Evolutionary conservation across 1,139 yeast genomes (phyloP).

Genomic region (Blastobotrys illinoisensis): DNA sequence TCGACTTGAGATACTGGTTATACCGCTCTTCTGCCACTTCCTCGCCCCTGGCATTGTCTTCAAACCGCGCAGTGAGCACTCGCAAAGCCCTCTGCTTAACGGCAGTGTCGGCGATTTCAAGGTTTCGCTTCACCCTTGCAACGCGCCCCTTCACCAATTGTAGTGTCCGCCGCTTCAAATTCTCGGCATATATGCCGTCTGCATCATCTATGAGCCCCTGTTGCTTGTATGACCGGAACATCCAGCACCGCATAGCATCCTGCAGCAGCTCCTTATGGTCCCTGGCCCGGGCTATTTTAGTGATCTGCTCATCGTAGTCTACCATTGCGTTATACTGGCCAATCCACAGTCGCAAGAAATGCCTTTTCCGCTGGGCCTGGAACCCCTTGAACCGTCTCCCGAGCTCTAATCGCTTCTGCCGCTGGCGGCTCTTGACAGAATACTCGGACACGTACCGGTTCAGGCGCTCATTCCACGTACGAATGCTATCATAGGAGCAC

Average conservation of each 20-base stretch:
- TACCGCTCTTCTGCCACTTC: neutral
- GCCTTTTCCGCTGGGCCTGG: neutral
- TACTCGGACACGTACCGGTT: constrained; percentile 17
- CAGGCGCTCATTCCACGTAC: constrained; percentile 19
- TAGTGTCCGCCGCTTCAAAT: neutral
- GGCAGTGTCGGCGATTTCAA: neutral
- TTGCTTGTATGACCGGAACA: neutral
- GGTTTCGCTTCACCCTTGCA: neutral
- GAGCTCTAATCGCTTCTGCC: constrained; percentile 7
- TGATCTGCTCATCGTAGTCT: neutral
- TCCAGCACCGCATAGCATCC: neutral
- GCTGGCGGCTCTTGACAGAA: constrained; percentile 6
- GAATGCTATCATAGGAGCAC: constrained; percentile 15
- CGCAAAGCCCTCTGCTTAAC: neutral
- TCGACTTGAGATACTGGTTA: neutral
- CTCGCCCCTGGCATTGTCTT: neutral
- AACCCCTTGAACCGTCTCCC: constrained; percentile 6
- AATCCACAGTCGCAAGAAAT: constrained; percentile 1
- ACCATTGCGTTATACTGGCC: neutral
- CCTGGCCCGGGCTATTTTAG: neutral
- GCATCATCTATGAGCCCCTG: neutral
- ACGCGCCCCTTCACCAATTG: neutral
- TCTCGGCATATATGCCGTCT: neutral
- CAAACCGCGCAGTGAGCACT: neutral
- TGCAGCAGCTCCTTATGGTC: neutral